Conservation (phyloP, 129 eudicot species). For the Helianthus tuberosus region DNA sequence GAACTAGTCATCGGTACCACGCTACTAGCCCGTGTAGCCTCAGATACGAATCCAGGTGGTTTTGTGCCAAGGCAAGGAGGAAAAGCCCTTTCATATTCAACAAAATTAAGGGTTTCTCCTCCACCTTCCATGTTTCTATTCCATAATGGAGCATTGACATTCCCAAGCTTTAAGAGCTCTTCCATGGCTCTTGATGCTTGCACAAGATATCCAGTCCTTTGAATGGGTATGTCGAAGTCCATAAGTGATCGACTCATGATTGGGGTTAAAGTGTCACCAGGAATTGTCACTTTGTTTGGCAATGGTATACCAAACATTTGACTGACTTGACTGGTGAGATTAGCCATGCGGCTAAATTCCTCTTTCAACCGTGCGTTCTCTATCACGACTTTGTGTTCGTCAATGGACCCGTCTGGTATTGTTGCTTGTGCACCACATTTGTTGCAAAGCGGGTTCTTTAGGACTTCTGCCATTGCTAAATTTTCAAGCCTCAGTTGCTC, state of each 20-base stretch:
- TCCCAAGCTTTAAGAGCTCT: constrained; percentile 61
- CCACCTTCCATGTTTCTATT: constrained; percentile 41
- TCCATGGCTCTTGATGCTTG: constrained; percentile 68
- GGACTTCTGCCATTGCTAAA: constrained; percentile 55
- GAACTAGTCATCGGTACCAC: constrained; percentile 44
- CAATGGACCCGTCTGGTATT: constrained; percentile 42
- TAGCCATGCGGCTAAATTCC: constrained; percentile 47
- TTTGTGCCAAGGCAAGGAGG: constrained; percentile 52
- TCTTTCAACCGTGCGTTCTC: constrained; percentile 64
- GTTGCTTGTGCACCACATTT: constrained; percentile 63
- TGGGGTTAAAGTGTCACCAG: not conserved
- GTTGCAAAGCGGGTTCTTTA: constrained; percentile 46
- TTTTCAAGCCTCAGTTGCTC: constrained; percentile 53
- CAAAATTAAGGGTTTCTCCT: constrained; percentile 49
- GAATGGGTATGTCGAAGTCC: not conserved
- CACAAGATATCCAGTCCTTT: constrained; percentile 43
- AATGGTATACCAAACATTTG: constrained; percentile 33
- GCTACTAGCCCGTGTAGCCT: constrained; percentile 59
- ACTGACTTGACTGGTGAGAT: constrained; percentile 35
- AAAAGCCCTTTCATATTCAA: constrained; percentile 49
- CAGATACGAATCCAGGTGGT: constrained; percentile 53
- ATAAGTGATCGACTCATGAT: not conserved
- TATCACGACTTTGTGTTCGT: constrained; percentile 46
- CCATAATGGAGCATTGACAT: constrained; percentile 61
- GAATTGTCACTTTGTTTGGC: not conserved